Percentiles rank a stretch among this genome's conserved stretches.
Evolutionary conservation across 768 basidiomycete species (phyloP).

Genomic region (Termitomyces sp.): DNA sequence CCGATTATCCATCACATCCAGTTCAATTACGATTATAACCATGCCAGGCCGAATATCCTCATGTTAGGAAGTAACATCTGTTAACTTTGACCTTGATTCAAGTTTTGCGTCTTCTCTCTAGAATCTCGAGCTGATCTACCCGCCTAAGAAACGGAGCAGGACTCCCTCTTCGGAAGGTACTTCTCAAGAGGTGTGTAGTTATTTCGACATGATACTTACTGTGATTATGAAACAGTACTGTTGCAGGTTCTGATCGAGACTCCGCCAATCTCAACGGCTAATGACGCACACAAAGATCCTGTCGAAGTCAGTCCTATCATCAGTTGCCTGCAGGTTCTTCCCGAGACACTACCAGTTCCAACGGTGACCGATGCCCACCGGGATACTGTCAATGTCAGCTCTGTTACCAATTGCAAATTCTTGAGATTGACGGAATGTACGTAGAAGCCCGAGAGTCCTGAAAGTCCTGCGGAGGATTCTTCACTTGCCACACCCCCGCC

Average conservation of each 20-base stretch:
- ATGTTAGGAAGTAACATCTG: constrained; percentile 24
- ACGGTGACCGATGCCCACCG: neutral
- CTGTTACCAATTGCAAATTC: neutral
- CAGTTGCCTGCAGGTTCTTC: neutral
- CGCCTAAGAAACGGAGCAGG: constrained; percentile 31
- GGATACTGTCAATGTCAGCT: neutral
- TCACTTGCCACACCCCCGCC: constrained; percentile 4
- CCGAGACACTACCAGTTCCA: neutral
- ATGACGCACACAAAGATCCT: neutral
- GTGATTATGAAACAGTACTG: neutral
- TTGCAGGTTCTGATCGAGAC: neutral
- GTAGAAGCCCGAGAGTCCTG: neutral
- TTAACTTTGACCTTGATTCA: neutral
- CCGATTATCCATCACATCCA: neutral
- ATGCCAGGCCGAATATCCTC: constrained; percentile 36
- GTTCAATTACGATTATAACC: constrained; percentile 5
- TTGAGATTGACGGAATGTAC: neutral
- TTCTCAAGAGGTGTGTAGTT: constrained; percentile 17
- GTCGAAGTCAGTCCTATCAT: neutral
- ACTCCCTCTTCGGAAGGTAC: constrained; percentile 33
- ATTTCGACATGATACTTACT: neutral
- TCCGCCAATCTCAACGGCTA: neutral
- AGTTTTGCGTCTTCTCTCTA: constrained; percentile 13
- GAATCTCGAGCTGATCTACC: constrained; percentile 46
- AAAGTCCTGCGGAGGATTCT: neutral